A percentile compares a stretch with the other conserved stretches of the same genome.
These are phyloP conservation scores for Bocquillonia castaneifolia DNA, from an alignment of 441 rosid genomes.

Conservation along the genomic window DNA sequence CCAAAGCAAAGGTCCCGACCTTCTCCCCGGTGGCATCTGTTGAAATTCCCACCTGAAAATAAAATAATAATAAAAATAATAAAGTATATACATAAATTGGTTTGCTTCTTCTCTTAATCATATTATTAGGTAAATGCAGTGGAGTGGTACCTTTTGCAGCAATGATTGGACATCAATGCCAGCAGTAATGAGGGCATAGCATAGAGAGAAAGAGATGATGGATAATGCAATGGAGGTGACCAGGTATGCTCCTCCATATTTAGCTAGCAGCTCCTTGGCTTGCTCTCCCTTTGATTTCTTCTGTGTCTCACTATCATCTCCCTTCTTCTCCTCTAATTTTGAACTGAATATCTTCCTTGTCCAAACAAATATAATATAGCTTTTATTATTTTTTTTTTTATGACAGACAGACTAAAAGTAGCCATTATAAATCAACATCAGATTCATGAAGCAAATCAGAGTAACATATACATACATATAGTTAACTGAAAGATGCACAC, in stretches of 20 bases:
- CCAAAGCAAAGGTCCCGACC: slow-evolving; percentile 81
- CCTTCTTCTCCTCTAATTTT: slow-evolving; percentile 44
- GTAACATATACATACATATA: no score
- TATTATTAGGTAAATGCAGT: background rate
- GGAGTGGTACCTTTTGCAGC: slow-evolving; percentile 46
- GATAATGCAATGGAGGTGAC: slow-evolving; percentile 90
- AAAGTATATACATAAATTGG: background rate
- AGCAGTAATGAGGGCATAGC: slow-evolving; percentile 56
- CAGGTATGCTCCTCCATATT: slow-evolving; percentile 91
- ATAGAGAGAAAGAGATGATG: slow-evolving; percentile 66
- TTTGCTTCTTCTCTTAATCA: background rate
- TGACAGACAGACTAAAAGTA: no score
- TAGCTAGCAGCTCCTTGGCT: slow-evolving; percentile 74
- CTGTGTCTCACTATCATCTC: slow-evolving; percentile 34
- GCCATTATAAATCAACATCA: no score
- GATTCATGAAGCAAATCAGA: no score
- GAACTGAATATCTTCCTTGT: slow-evolving; percentile 55
- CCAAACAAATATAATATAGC: background rate
- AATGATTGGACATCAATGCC: slow-evolving; percentile 76
- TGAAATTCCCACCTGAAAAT: slow-evolving; percentile 68
- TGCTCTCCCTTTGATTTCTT: slow-evolving; percentile 64
- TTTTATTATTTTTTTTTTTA: no score
- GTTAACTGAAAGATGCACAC: no score
- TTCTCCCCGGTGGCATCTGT: slow-evolving; percentile 63
- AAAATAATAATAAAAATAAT: background rate